phyloP scores from a whole-genome alignment of 805 yeast genomes.

The Wickerhamomyces bisporus region DNA sequence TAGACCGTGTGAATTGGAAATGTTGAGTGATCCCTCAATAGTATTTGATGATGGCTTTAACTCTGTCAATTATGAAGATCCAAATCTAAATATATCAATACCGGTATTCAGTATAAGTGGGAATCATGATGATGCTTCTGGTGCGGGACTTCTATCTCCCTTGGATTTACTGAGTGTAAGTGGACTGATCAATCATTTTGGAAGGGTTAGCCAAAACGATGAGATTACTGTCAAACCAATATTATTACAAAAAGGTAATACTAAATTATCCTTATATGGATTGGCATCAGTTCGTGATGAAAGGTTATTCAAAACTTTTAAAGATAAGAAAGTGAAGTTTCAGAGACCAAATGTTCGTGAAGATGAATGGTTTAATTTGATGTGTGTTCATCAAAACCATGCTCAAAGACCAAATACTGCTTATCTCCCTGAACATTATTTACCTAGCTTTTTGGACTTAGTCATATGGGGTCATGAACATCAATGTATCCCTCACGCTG shows the following conservation, averaged over 20 bases:
- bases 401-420: conserved; percentile 74
- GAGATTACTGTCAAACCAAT: conserved; percentile 70
- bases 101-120: conserved; percentile 94
- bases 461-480: conserved; percentile 98
- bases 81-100: conserved; percentile 79
- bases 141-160: conserved; percentile 76
- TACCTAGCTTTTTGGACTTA: conserved; percentile 78
- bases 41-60: conserved; percentile 62
- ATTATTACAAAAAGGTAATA: conserved; percentile 73
- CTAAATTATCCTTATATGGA: conserved; percentile 85
- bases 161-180: conserved; percentile 77
- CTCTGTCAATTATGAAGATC: conserved; percentile 83
- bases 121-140: conserved; percentile 95
- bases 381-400: conserved; percentile 92
- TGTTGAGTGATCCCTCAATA: conserved; percentile 70
- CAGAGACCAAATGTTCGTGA: conserved; percentile 55
- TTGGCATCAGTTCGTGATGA: conserved; percentile 88
- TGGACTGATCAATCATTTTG: conserved; percentile 87
- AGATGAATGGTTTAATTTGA: conserved; percentile 74
- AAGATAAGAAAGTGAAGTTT: conserved; percentile 76
- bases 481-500: conserved; percentile 77
- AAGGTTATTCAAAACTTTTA: conserved; percentile 72
- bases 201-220: conserved; percentile 72
- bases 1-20: conserved; percentile 78
- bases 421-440: conserved; percentile 75